Evolutionary conservation across 371 early-diverging fungal species (phyloP), one percentile per base, ranked within the genome.

Genomic region (Mucor circinelloides): DNA sequence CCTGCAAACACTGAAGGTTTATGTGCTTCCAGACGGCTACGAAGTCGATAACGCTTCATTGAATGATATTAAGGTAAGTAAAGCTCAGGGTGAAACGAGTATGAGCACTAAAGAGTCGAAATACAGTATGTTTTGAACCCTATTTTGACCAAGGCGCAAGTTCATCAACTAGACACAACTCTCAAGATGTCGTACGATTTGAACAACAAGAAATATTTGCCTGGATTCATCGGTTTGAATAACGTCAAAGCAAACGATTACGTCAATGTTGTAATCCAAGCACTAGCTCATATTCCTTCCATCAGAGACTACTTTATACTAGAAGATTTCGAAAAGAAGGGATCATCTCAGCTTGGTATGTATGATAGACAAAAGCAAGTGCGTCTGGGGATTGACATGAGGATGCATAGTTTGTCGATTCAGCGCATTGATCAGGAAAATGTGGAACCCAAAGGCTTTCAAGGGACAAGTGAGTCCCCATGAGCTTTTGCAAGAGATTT

Each of bases 381-480:
- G 12, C 15, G 15, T 2, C 17, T 5, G 17, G 44, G 17, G 27
- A 27, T 17, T 28, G 8, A 28, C 19, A 7, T 38, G 9, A 42
- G 13, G n/a, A 9, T 44, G 40, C 27, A 42, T 36, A 83, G 93
- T 94, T 0, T 87, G 89, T 63, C 78, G 93, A 61, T 91, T 97
- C 63, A 90, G 94, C 34, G 80, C 90, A 31, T 77, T 98, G 17
- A 78, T 94, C 9, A 88, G 96, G 52, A 97, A 95, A 74, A 92
- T 99, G 72, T 98, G 97, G 97, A 97, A 95, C 72, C 89, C 96
- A 27, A 79, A 86, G 10, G 95, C 96, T 5, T 97, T 97, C 75
- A 97, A 97, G 65, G 94, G 94, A 0, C 98, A 97, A 83, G 95
- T 98, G 50, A 94, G 95, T 74, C 98, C 98, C 6, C 98, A 99